phyloP scores from a whole-genome alignment of 2,329 filamentous ascomycete genomes.

The Westerdykella ornata region DNA sequence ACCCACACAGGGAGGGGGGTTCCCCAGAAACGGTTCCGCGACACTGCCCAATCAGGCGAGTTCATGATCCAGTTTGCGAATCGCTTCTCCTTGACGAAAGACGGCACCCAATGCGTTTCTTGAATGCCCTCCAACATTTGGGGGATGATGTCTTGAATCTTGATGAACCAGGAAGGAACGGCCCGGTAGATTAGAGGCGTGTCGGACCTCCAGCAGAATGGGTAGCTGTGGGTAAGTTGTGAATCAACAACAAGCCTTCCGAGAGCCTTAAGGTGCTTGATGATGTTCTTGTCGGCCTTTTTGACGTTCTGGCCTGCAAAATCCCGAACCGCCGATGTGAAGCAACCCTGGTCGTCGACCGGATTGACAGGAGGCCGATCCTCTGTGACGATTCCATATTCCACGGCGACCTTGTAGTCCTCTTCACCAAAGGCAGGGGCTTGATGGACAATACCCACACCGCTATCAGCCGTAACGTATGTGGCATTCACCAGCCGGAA shows the following conservation, averaged over 20 bases:
- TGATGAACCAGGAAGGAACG: slow-evolving; percentile 92
- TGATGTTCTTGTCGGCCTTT: slow-evolving; percentile 84
- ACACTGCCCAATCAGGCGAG: slow-evolving; percentile 92
- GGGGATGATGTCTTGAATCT: slow-evolving; percentile 74
- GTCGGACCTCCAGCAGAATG: slow-evolving; percentile 91
- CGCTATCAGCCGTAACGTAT: slow-evolving; percentile 84
- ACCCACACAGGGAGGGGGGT: slow-evolving; percentile 89
- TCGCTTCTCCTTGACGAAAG: slow-evolving; percentile 81
- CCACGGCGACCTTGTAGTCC: slow-evolving; percentile 79
- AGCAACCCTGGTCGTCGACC: slow-evolving; percentile 76
- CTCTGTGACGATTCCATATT: slow-evolving; percentile 69
- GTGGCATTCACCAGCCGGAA: slow-evolving; percentile 77
- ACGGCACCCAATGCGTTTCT: slow-evolving; percentile 84
- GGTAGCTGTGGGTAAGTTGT: slow-evolving; percentile 84
- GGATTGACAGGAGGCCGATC: slow-evolving; percentile 79
- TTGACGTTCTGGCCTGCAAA: slow-evolving; percentile 88
- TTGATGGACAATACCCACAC: slow-evolving; percentile 91
- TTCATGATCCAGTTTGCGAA: slow-evolving; percentile 89
- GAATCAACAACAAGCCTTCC: slow-evolving; percentile 77
- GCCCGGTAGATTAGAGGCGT: slow-evolving; percentile 89
- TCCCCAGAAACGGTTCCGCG: slow-evolving; percentile 90
- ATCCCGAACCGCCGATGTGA: slow-evolving; percentile 68
- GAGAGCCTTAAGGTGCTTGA: slow-evolving; percentile 73
- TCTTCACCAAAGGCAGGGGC: slow-evolving; percentile 92
- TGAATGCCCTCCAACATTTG: slow-evolving; percentile 89